Base-by-base conservation (phyloP, 106 monocot genomes). In the Posidonia australis region DNA sequence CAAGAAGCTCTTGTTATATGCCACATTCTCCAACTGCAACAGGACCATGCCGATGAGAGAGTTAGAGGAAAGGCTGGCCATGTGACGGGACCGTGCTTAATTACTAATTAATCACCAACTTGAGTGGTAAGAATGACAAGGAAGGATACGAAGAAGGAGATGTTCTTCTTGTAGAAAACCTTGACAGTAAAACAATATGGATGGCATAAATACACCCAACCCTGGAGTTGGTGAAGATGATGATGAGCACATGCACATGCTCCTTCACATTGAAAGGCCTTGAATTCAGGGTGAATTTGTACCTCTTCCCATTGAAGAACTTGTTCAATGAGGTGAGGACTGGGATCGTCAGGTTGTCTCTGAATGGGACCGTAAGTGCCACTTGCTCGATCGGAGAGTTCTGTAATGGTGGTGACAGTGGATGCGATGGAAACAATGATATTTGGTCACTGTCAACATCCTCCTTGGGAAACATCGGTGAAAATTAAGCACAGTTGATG, bases 191-290 rank as follows among this genome's bases (percentile, higher is more conserved):
- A 10, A 73, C 72, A 44, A 73, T 44, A 24, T 65, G 65, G 64
- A 73, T 58, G n/a, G 72, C 72, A 55, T 73, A 73, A 29, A 65
- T 64, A 45, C 56, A 56, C 20, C 72, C 55, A 27, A 64, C 64
- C 27, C 64, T 64, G 27, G 65, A 64, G 46, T 60, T 71, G 62
- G 71, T 62, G 63, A 71, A 71, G 62, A 71, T 71, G 51, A 62
- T 71, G 49, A 71, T 71, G 52, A 71, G 53, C 22, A 71, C 71
- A n/a, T n/a, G n/a, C n/a, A n/a, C n/a, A 51, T 71, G 71, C 16
- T 71, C 71, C 71, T 71, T 73, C 19, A 73, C 41, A 44, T 55
- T 73, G 72, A 73, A 73, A 26, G 72, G 72, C 25, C 72, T 64
- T 17, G 72, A 64, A n/a, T 73, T 73, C 27, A 73, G 46, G 5